Base-by-base conservation (phyloP, 2,329 filamentous ascomycete genomes). In the Madurella fahalii region DNA sequence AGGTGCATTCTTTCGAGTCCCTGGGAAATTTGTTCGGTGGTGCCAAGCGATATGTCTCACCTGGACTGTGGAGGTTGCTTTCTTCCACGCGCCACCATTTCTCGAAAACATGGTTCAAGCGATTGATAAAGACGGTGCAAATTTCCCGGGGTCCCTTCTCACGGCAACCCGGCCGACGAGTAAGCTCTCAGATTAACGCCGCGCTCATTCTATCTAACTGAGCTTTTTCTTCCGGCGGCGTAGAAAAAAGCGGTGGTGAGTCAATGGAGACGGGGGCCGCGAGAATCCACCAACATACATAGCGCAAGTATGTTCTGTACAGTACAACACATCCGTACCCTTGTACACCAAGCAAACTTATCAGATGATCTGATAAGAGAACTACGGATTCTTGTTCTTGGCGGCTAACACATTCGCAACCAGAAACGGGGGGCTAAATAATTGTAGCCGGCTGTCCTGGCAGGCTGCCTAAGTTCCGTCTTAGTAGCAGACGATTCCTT, bases 101-200 rank as follows among this genome's bases (percentile, higher is more conserved):
- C 55, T 52, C 12, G 67, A 67, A 59, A 67, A 72, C 76, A 78
- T 78, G 62, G 54, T 62, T 62, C 45, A 56, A 52, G 43, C 41
- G 43, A 59, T 62, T 63, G 18, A 20, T 20, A 16, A 20, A 43
- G 11, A 20, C 17, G 20, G 17, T 12, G 17, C 16, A 16, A 20
- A 18, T 15, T 43, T 43, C 12, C 41, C 41, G 41, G 54, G 52
- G 45, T 44, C 56, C 52, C 41, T 44, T 42, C 15, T 37, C 43
- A 50, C 45, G 48, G 46, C 13, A 11, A 37, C 34, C 56, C 56
- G 47, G 52, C 48, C 40, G 34, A 43, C 37, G 13, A n/a, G 41
- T 47, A 25, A 30, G 20, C 25, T 44, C 40, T 58, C 48, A 58
- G 46, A 50, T 34, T 13, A 12, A 50, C 9, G n/a, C 5, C 2